These are phyloP conservation scores for Cytospora chrysosperma DNA, from an alignment of 2,329 filamentous ascomycete genomes.

Conservation along the genomic window DNA sequence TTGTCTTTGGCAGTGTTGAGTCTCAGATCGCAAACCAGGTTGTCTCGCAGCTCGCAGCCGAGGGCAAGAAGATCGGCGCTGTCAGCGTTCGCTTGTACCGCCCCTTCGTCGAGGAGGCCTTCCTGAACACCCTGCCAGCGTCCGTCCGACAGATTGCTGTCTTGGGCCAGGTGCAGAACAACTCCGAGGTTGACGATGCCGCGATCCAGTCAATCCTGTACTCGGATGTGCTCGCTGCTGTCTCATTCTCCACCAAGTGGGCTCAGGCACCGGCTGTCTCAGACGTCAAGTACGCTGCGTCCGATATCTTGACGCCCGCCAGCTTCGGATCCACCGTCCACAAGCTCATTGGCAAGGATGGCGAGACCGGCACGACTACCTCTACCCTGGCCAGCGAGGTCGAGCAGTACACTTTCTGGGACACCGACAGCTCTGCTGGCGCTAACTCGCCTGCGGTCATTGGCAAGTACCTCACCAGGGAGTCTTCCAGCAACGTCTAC, in stretches of 20 bases:
- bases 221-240: conserved; percentile 82
- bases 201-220: conserved; percentile 83
- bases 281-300: conserved; percentile 87
- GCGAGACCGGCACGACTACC: conserved; percentile 38
- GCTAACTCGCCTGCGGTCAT: conserved; percentile 62
- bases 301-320: conserved; percentile 55
- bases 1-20: conserved; percentile 91
- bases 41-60: conserved; percentile 66
- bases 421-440: conserved; percentile 72
- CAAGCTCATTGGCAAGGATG: conserved; percentile 47
- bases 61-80: conserved; percentile 78
- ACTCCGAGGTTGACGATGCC: conserved; percentile 69
- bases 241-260: conserved; percentile 74
- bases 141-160: conserved; percentile 76
- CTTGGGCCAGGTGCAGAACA: conserved; percentile 80
- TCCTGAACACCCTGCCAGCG: conserved; percentile 76
- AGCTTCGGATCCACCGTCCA: conserved; percentile 52
- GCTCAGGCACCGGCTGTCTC: conserved; percentile 62
- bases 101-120: conserved; percentile 92
- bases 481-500: conserved; percentile 62
- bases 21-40: conserved; percentile 83
- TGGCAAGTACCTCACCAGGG: conserved; percentile 66
- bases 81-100: conserved; percentile 92
- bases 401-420: conserved; percentile 93
- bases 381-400: conserved; percentile 52